Evolutionary conservation across 257 asterid genomes (phyloP).

Genomic region (Salvia rosmarinus): DNA sequence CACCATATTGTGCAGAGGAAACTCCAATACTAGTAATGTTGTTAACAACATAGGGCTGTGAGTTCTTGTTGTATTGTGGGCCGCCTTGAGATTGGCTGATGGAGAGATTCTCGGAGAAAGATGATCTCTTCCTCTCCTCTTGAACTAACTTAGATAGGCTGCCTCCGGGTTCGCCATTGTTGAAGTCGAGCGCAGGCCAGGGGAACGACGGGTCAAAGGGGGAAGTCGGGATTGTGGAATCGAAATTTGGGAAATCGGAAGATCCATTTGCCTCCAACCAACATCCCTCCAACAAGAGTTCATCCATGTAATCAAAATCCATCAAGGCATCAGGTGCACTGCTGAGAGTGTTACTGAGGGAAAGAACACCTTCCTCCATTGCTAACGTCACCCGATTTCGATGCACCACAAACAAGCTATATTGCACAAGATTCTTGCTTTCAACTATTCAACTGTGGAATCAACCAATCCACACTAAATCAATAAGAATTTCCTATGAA

Average conservation of each 20-base stretch:
- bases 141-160: slow-evolving; percentile 39
- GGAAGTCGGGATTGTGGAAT: slow-evolving; percentile 48
- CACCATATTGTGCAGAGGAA: slow-evolving; percentile 31
- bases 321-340: slow-evolving; percentile 54
- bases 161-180: slow-evolving; percentile 34
- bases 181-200: slow-evolving; percentile 60
- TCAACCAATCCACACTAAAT: slow-evolving; percentile 19
- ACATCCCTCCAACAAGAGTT: slow-evolving; percentile 71
- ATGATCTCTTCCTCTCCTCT: slow-evolving; percentile 56
- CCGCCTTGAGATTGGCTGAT: slow-evolving; percentile 49
- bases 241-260: slow-evolving; percentile 54
- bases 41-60: slow-evolving; percentile 41
- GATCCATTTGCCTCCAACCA: slow-evolving; percentile 77
- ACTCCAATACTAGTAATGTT: slow-evolving; percentile 33
- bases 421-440: slow-evolving; percentile 21
- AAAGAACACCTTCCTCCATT: slow-evolving; percentile 69
- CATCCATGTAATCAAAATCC: slow-evolving; percentile 92
- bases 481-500: background rate
- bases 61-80: slow-evolving; percentile 33
- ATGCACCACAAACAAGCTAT: slow-evolving; percentile 16
- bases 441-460: slow-evolving; percentile 37
- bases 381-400: slow-evolving; percentile 35
- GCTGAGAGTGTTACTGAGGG: slow-evolving; percentile 42
- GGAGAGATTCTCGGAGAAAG: slow-evolving; percentile 56
- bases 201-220: slow-evolving; percentile 66